Percentiles rank a stretch among this genome's conserved stretches.
Evolutionary conservation across 2,329 filamentous ascomycete genomes (phyloP).

Genomic region (Penicillium janthinellum): DNA sequence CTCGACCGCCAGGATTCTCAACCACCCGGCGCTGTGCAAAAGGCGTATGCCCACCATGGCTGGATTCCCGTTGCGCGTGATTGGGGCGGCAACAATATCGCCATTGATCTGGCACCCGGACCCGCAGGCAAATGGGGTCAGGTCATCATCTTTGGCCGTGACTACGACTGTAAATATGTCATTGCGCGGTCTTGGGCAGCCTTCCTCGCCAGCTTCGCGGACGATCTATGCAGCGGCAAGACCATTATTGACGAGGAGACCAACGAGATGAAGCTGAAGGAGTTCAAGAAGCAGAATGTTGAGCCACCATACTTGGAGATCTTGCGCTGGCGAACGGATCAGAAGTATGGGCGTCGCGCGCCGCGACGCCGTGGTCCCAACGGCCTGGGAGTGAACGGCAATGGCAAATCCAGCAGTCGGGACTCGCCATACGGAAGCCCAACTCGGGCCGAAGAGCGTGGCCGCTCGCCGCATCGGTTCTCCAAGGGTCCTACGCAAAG

Average conservation of each 20-base stretch:
- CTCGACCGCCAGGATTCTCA: conserved; percentile 83
- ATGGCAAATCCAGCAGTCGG: conserved; percentile 47
- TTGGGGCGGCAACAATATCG: conserved; percentile 98
- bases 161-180: conserved; percentile 99
- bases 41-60: conserved; percentile 86
- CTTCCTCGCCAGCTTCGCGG: conserved; percentile 82
- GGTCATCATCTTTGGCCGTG: conserved; percentile 92
- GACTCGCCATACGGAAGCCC: conserved; percentile 58
- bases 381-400: conserved; percentile 56
- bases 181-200: conserved; percentile 88
- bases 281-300: conserved; percentile 85
- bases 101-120: conserved; percentile 87
- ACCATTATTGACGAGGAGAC: conserved; percentile 91
- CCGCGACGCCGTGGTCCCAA: conserved; percentile 53
- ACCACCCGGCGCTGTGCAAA: conserved; percentile 82
- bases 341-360: conserved; percentile 75
- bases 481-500: conserved; percentile 46
- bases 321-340: conserved; percentile 89
- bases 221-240: conserved; percentile 87
- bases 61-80: conserved; percentile 97
- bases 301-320: conserved; percentile 95
- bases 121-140: conserved; percentile 92
- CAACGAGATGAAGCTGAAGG: conserved; percentile 85
- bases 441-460: conserved; percentile 49
- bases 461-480: conserved; percentile 53